Evolutionary conservation across 495 filamentous ascomycete genomes (phyloP), one percentile per base, ranked within the genome.

Genomic region (Letharia columbiana): DNA sequence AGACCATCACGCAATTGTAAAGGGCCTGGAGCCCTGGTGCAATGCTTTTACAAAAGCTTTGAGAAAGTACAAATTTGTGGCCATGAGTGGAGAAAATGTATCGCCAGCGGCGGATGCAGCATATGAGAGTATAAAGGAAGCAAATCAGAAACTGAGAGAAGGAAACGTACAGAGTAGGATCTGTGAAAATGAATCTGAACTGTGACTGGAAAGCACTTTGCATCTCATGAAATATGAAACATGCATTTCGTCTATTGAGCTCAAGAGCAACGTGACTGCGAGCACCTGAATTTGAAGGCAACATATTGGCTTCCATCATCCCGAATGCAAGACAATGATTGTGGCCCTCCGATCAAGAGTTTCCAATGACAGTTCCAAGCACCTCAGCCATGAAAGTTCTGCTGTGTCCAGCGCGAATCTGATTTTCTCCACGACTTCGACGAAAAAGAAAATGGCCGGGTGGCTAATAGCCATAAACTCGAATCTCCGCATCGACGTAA

Each of bases 1-100:
- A 57, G 8, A 20, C 4, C 1, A 37, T 5, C 54, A 57, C 5
- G 17, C 54, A 37, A 15, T 57, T 37, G 7, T 10, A 10, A 37
- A 57, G 7, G 33, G 33, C 7, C 54, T 61, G 39, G n/a, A 45
- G 13, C 42, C 59, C n/a, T 61, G 59, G 59, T 61, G 59, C n/a
- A 28, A 61, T 61, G 39, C 20, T 28, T 37, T 61, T 9, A 20
- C 39, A 44, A 61, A 23, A 28, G 59, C 39, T 28, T 41, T 41
- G 23, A 61, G 17, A 45, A 7, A 12, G 28, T 61, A 61, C 59
- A 4, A 41, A 44, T 0, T 9, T 44, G 59, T 31, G 23, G 12
- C 12, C 20, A 57, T 37, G 33, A n/a, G 17, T 18, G 33, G 5
- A 12, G 20, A 20, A 7, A 8, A 31, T 6, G 0, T 35, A 35